phyloP scores from a whole-genome alignment of 148 eudicot genomes.

The Salicornia ramosissima region DNA sequence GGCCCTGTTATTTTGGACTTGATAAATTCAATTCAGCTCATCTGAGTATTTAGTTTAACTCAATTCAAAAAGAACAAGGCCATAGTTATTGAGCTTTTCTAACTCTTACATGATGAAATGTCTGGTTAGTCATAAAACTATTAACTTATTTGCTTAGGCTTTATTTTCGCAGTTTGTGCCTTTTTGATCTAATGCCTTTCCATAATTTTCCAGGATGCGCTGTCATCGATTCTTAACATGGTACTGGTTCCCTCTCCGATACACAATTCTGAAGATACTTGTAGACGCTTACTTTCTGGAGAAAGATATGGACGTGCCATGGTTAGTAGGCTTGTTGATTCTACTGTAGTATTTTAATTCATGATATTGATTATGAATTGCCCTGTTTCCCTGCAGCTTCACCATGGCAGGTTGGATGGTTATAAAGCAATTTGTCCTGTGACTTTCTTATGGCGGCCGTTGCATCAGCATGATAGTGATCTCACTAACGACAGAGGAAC shows the following conservation, averaged over 20 bases:
- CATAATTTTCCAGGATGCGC: constrained; percentile 41
- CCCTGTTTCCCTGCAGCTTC: constrained; percentile 51
- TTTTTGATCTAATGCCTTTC: not conserved
- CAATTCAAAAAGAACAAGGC: too few species aligned
- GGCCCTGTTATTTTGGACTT: too few species aligned
- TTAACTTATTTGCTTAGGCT: not conserved
- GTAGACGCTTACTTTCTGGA: constrained; percentile 43
- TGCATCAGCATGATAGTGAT: constrained; percentile 22
- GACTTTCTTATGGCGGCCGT: constrained; percentile 74
- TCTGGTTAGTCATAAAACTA: too few species aligned
- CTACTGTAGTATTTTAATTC: not conserved
- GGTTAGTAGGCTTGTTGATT: constrained; percentile 39
- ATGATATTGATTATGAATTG: constrained; percentile 6
- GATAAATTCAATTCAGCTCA: too few species aligned
- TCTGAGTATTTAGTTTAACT: too few species aligned
- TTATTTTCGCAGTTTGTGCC: not conserved
- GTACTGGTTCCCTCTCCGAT: constrained; percentile 45
- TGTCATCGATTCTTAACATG: constrained; percentile 46
- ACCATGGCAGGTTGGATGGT: constrained; percentile 37
- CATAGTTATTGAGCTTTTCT: too few species aligned
- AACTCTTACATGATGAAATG: too few species aligned
- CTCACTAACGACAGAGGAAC: constrained; percentile 16
- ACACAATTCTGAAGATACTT: constrained; percentile 30
- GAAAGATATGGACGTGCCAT: constrained; percentile 52
- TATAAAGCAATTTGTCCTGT: constrained; percentile 63